Evolutionary conservation across 148 eudicot genomes (phyloP), one percentile per base, ranked within the genome.

Genomic region (Salicornia ramosissima): DNA sequence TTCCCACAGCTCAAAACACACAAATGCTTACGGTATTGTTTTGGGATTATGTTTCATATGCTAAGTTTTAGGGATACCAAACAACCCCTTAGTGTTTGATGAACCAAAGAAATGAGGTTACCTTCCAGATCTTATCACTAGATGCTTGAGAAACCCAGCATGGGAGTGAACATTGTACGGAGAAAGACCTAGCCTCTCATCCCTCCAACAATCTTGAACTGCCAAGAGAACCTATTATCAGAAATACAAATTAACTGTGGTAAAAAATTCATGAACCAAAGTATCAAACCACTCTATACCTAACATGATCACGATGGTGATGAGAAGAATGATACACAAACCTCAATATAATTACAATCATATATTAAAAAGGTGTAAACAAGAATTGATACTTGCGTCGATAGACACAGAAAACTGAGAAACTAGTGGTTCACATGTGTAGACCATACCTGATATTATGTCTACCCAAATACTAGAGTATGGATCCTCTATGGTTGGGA

Each of bases 41-140:
- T n/a, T n/a, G n/a, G n/a, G n/a, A n/a, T n/a, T n/a, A n/a, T n/a
- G n/a, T n/a, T n/a, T n/a, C n/a, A n/a, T n/a, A n/a, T n/a, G n/a
- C n/a, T n/a, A n/a, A n/a, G n/a, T n/a, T n/a, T n/a, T n/a, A n/a
- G n/a, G n/a, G n/a, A n/a, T n/a, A n/a, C n/a, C n/a, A n/a, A n/a
- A n/a, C n/a, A 58, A 70, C 26, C 28, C 64, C 31, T 21, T 13
- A 3, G 11, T 24, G 29, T 19, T 59, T 36, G 45, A 72, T 26
- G 39, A 10, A 42, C 36, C 31, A 62, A 43, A 69, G 51, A 71
- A 26, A 25, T 30, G 67, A 52, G 46, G 56, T 42, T 89, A 93
- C 98, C 98, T 90, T 80, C 98, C 98, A 62, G 79, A 78, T 88
- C 98, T 84, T 52, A 93, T 78, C 85, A 87, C 85, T 70, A 93